Evolutionary conservation across 495 filamentous ascomycete species (phyloP), one percentile per base, ranked within the genome.

Genomic region (Letharia lupina): DNA sequence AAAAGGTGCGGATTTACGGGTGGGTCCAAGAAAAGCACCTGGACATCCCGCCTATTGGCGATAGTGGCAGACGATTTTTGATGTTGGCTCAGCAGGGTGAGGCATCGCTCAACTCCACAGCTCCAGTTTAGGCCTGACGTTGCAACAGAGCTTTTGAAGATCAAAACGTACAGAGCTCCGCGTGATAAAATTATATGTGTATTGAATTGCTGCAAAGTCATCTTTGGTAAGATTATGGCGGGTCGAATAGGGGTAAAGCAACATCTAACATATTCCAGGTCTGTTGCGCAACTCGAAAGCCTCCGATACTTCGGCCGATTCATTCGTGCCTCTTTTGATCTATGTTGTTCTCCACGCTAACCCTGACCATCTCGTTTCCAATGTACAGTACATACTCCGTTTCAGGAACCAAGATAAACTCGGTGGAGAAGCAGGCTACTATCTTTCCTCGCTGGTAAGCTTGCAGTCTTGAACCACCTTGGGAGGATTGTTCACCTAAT

Each of bases 101-200:
- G 79, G 76, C 57, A 47, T 58, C 37, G 41, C 31, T 13, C 23
- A 39, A 37, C 7, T 33, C n/a, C 7, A n/a, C 37, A 44, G 47
- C 37, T 12, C 16, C 60, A 60, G 66, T 18, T 57, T 45, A 35
- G 58, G 70, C 73, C 73, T 85, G 66, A 73, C 69, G 20, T 39
- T 37, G 15, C 15, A 47, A 18, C 73, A 91, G 95, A 99, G 75
- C 77, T 99, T 45, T 75, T 91, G 20, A 99, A 99, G 75, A 95
- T 99, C 65, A 96, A 91, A 71, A 93, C 88, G 18, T 99, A 99
- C 73, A 85, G 95, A 65, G 94, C 94, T 15, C 94, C 94, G 16
- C 82, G 94, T 73, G 94, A 99, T 77, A 99, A 99, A 76, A 91
- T 99, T 28, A 98, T 99, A 57, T 98, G 94, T 75, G 90, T 98